Conservation (phyloP, 2,329 filamentous ascomycete genomes). For the Aphanoascus verrucosus region DNA sequence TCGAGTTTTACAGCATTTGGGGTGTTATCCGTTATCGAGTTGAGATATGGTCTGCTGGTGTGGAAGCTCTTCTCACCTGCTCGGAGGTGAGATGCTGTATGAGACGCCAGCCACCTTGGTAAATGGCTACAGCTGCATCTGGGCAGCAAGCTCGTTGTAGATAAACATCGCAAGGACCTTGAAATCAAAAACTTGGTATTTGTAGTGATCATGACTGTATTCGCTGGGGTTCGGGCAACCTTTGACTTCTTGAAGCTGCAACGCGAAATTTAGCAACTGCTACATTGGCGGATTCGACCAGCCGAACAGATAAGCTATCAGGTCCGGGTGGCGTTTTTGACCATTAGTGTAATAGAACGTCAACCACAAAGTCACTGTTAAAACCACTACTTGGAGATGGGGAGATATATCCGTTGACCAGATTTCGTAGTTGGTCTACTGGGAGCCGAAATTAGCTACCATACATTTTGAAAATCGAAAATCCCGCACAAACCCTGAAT, state of each 20-base stretch:
- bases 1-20: not conserved
- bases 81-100: not conserved
- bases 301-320: slow-evolving; percentile 3
- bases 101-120: not conserved
- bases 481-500: not conserved
- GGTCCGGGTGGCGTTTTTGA: not conserved
- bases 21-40: not conserved
- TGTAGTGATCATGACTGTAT: slow-evolving; percentile 1
- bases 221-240: not conserved
- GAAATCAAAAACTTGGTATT: not conserved
- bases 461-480: too few species aligned
- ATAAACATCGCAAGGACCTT: not conserved
- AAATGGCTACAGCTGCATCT: not conserved
- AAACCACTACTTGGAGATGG: not conserved
- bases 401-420: too few species aligned
- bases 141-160: not conserved
- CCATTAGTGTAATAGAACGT: not conserved
- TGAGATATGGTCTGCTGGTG: not conserved
- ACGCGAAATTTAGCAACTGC: slow-evolving; percentile 1
- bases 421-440: too few species aligned
- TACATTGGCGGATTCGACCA: not conserved
- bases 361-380: too few species aligned
- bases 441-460: too few species aligned
- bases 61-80: not conserved
- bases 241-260: not conserved